Conservation (phyloP, 2,329 filamentous ascomycete genomes). For the Eutypa lata region DNA sequence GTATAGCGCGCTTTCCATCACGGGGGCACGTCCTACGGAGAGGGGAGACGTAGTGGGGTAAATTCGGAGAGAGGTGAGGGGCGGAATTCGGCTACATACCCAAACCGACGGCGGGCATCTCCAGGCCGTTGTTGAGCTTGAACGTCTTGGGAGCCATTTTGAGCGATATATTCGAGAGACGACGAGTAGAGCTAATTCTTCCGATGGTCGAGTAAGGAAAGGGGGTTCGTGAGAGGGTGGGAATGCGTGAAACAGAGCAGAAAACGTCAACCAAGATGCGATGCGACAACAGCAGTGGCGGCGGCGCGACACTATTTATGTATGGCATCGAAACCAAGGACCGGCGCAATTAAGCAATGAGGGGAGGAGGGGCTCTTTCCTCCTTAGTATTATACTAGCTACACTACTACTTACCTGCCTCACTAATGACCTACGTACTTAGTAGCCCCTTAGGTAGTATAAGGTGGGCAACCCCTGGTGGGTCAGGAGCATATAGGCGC, state of each 20-base stretch:
- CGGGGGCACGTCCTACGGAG: too few species aligned
- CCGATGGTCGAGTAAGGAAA: not conserved
- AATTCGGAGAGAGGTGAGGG: not conserved
- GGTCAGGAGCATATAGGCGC: not conserved
- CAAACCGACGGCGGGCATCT: constrained; percentile 62
- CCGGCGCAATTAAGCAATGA: not conserved
- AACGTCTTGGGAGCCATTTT: constrained; percentile 55
- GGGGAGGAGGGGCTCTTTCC: constrained; percentile 1
- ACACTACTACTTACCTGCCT: not conserved
- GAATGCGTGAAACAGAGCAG: not conserved
- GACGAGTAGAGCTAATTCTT: not conserved
- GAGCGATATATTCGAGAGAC: constrained; percentile 3
- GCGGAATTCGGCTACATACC: constrained; percentile 38
- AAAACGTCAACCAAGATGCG: not conserved
- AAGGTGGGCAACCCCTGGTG: not conserved
- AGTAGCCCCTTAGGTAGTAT: not conserved
- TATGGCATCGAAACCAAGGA: not conserved
- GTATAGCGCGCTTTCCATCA: too few species aligned
- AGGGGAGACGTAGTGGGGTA: not conserved
- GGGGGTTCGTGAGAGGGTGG: not conserved
- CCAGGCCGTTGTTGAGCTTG: constrained; percentile 61
- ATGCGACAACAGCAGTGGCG: not conserved
- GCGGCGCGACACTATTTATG: constrained; percentile 1
- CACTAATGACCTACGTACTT: not conserved
- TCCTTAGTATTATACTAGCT: not conserved